Evolutionary conservation across 345 rosid species (phyloP).

Genomic region (Brassica juncea): DNA sequence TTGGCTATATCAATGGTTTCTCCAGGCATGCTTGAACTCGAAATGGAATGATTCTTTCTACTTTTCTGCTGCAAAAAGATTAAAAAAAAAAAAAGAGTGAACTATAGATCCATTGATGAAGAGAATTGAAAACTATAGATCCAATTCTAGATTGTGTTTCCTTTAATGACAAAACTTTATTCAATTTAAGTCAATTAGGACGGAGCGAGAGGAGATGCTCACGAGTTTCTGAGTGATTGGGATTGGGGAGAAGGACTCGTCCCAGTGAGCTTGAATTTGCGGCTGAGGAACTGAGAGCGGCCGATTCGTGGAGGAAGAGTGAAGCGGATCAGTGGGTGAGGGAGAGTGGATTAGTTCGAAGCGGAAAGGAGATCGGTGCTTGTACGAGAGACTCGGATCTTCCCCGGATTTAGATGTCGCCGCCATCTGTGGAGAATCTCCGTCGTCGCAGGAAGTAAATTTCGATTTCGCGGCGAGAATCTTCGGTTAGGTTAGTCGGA

Average conservation of each 20-base stretch:
- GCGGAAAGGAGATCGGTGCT: conserved; percentile 46
- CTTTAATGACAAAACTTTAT: conserved; percentile 13
- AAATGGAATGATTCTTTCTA: conserved; percentile 33
- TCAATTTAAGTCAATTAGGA: conserved; percentile 22
- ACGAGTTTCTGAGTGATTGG: conserved; percentile 45
- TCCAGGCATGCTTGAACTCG: conserved; percentile 22
- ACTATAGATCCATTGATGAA: neutral
- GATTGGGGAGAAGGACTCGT: conserved; percentile 43
- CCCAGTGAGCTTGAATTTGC: conserved; percentile 21
- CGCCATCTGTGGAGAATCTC: conserved; percentile 24
- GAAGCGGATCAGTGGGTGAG: conserved; percentile 31
- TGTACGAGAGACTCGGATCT: conserved; percentile 45
- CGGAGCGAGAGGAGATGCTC: neutral
- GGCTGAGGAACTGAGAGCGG: conserved; percentile 17
- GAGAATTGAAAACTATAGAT: conserved; percentile 1
- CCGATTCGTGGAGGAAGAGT: conserved; percentile 34
- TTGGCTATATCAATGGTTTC: conserved; percentile 31
- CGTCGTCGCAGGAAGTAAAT: neutral
- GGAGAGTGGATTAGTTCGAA: conserved; percentile 45
- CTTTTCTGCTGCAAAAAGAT: conserved; percentile 48
- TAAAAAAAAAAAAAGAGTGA: neutral
- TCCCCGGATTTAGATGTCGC: conserved; percentile 50
- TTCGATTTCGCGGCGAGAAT: conserved; percentile 13
- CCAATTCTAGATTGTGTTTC: conserved; percentile 17
- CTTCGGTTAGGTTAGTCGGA: conserved; percentile 17